Conservation (phyloP, 2,329 filamentous ascomycete species). For the Xylariaceae sp. region DNA sequence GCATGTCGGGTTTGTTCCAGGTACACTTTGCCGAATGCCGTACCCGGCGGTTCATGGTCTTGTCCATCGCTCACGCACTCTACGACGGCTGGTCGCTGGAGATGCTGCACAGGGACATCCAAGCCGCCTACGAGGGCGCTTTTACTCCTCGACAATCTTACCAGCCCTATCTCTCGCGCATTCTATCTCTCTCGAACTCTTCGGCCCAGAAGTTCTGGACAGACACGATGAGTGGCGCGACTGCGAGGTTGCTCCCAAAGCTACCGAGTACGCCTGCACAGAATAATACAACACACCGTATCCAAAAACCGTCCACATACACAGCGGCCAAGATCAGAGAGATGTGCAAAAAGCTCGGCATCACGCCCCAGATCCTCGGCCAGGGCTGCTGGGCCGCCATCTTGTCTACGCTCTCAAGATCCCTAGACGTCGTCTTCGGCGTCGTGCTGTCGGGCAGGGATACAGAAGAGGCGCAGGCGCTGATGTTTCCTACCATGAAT, state of each 20-base stretch:
- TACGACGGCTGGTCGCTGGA: constrained; percentile 85
- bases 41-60: constrained; percentile 39
- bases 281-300: constrained; percentile 31
- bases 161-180: constrained; percentile 48
- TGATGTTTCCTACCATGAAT: constrained; percentile 90
- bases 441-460: constrained; percentile 82
- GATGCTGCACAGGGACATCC: constrained; percentile 66
- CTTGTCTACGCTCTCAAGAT: constrained; percentile 56
- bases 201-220: constrained; percentile 63
- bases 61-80: constrained; percentile 79
- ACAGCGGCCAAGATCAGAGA: constrained; percentile 37
- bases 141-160: constrained; percentile 41
- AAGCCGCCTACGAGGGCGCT: constrained; percentile 52
- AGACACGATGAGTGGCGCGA: constrained; percentile 53
- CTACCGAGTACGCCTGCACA: neutral
- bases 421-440: constrained; percentile 75
- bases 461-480: constrained; percentile 56
- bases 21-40: constrained; percentile 37
- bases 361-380: constrained; percentile 72
- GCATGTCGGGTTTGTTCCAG: constrained; percentile 41
- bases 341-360: constrained; percentile 60
- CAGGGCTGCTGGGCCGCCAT: constrained; percentile 72
- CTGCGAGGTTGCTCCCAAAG: constrained; percentile 31
- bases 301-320: constrained; percentile 41
- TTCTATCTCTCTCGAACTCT: constrained; percentile 39